Evolutionary conservation across 163 green algal species (phyloP), one percentile per base, ranked within the genome.

Genomic region (Scenedesmus sp.): DNA sequence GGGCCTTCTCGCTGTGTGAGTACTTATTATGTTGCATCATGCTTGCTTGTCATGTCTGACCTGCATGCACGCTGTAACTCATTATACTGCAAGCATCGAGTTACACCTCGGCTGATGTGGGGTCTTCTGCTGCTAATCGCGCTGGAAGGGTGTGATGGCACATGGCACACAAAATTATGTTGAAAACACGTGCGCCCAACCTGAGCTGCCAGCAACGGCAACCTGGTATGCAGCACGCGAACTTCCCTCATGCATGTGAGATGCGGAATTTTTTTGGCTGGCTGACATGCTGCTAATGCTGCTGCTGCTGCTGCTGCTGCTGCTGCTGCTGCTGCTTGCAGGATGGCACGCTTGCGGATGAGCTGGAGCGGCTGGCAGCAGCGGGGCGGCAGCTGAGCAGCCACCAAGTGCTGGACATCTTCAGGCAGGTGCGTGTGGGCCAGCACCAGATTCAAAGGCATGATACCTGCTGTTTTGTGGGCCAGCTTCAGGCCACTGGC

Each of bases 271-370:
- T n/a, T n/a, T 46, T 46, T 46, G 34, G 34, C 0, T 13, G 1
- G 64, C 64, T 13, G 10, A 13, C 64, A 18, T 1, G 64, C 64
- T 73, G 10, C 12, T 20, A 20, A n/a, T n/a, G n/a, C n/a, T n/a
- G n/a, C 62, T 73, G 10, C 62, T 73, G 62, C 62, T 73, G 62
- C 62, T 73, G 62, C 62, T 73, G 62, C 64, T 79, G 23, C 70
- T 79, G 70, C 60, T 62, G 56, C n/a, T 59, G 82, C 15, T 79
- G 55, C 54, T 81, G 90, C 66, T 82, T 95, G 57, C 92, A 96
- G 86, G 93, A 96, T n/a, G 97, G 97, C 79, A 98, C 96, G 23
- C 85, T 99, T 54, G 90, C 92, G 26, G 96, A 98, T 52, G 91
- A 96, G 88, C 59, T 98, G 20, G 91, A 94, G 26, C 86, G 93